Evolutionary conservation across 306 rosid genomes (phyloP).

Genomic region (Fragaria ananassa): DNA sequence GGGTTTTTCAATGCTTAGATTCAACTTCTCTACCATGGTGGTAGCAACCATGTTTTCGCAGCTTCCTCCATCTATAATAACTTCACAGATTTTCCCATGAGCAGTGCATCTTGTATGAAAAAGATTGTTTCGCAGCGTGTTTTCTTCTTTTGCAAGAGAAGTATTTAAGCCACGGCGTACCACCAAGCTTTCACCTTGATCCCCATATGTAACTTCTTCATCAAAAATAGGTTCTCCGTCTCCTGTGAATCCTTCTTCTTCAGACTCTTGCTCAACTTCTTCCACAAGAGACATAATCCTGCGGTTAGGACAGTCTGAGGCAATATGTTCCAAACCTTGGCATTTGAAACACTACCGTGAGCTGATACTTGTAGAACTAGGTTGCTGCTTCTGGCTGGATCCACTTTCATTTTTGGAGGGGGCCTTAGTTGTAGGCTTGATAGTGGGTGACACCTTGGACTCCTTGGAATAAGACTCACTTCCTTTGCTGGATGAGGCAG

Average conservation of each 20-base stretch:
- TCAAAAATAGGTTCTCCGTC: neutral
- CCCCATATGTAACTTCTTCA: neutral
- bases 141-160: neutral
- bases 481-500: neutral
- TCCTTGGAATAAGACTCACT: neutral
- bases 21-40: neutral
- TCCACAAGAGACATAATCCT: neutral
- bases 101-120: neutral
- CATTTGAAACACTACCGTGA: neutral
- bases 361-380: neutral
- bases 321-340: neutral
- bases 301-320: neutral
- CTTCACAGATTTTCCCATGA: neutral
- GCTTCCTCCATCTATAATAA: neutral
- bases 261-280: neutral
- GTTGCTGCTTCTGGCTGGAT: neutral
- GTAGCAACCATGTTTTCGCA: neutral
- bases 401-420: neutral
- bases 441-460: too few species aligned
- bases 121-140: neutral
- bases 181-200: neutral
- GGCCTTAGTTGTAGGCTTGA: neutral
- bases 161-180: neutral
- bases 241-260: too few species aligned
- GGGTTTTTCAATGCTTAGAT: neutral